These are phyloP conservation scores for Uronychia binucleata DNA, from an alignment of 73 alveolate species.

Conservation along the genomic window DNA sequence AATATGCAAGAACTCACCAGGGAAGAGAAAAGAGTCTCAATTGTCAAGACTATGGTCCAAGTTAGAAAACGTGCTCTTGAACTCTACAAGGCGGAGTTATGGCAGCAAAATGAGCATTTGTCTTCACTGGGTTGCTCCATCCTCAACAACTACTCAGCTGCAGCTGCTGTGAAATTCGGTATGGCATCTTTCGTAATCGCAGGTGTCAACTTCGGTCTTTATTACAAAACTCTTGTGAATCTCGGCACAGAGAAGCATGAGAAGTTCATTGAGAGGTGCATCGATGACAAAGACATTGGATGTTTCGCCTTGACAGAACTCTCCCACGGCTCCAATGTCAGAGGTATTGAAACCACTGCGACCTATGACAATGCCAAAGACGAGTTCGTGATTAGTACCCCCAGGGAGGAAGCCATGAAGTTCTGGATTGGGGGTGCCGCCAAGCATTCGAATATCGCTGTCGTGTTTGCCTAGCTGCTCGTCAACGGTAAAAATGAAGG, in stretches of 20 bases:
- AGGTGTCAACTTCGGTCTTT: slow-evolving; percentile 47
- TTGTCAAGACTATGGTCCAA: not conserved
- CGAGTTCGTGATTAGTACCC: slow-evolving; percentile 76
- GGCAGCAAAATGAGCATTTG: not conserved
- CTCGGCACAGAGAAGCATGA: slow-evolving; percentile 88
- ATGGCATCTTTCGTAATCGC: not conserved
- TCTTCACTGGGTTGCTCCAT: not conserved
- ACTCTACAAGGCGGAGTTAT: not conserved
- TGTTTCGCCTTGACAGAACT: slow-evolving; percentile 79
- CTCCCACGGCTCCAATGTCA: slow-evolving; percentile 83
- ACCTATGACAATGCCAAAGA: slow-evolving; percentile 62
- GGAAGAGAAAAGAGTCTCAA: not conserved
- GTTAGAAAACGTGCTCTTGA: not conserved
- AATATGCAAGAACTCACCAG: not conserved
- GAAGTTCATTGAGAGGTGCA: slow-evolving; percentile 49
- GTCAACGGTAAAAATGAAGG: slow-evolving; percentile 71
- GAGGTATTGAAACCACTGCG: slow-evolving; percentile 75
- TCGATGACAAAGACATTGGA: slow-evolving; percentile 58
- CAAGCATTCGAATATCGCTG: slow-evolving; percentile 71
- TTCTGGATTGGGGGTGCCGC: slow-evolving; percentile 92
- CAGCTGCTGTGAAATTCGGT: not conserved
- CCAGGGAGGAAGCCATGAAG: slow-evolving; percentile 67
- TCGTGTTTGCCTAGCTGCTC: slow-evolving; percentile 76
- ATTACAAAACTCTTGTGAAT: slow-evolving; percentile 70
- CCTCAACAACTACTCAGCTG: not conserved